A percentile compares a stretch with the other conserved stretches of the same genome.
Conservation (phyloP, 768 basidiomycete species). For the Hericium erinaceus region DNA sequence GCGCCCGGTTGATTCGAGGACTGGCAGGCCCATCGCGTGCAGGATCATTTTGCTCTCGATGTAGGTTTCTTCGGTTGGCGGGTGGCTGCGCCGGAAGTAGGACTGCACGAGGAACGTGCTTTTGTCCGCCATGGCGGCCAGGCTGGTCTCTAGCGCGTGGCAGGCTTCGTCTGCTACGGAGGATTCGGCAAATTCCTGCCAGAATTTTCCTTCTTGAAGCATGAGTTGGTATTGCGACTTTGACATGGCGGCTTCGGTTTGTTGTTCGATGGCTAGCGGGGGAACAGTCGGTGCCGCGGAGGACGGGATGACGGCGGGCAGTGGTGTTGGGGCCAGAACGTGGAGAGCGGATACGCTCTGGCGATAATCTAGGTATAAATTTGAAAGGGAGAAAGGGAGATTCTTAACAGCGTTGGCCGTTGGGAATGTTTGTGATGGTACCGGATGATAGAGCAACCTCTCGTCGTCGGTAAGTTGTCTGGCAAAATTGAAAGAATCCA, state of each 20-base stretch:
- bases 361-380: slow-evolving; percentile 30
- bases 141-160: slow-evolving; percentile 12
- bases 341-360: slow-evolving; percentile 14
- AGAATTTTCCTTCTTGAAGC: slow-evolving; percentile 19
- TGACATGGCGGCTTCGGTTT: slow-evolving; percentile 15
- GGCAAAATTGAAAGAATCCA: background rate
- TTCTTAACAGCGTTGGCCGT: slow-evolving; percentile 12
- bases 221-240: slow-evolving; percentile 18
- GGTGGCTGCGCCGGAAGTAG: slow-evolving; percentile 50
- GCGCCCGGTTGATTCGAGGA: slow-evolving; percentile 55
- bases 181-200: slow-evolving; percentile 12
- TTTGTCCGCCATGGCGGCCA: slow-evolving; percentile 33
- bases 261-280: background rate
- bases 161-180: slow-evolving; percentile 10
- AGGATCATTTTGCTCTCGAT: slow-evolving; percentile 61
- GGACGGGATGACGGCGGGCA: background rate
- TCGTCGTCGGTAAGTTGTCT: background rate
- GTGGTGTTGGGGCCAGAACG: slow-evolving; percentile 2
- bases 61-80: slow-evolving; percentile 61
- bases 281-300: background rate
- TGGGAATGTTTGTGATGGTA: background rate
- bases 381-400: slow-evolving; percentile 30
- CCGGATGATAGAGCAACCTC: background rate
- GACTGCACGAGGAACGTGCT: slow-evolving; percentile 55
- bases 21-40: slow-evolving; percentile 74